Evolutionary conservation across 805 yeast species (phyloP), one percentile per base, ranked within the genome.

Genomic region (Allodekkera sacchari): DNA sequence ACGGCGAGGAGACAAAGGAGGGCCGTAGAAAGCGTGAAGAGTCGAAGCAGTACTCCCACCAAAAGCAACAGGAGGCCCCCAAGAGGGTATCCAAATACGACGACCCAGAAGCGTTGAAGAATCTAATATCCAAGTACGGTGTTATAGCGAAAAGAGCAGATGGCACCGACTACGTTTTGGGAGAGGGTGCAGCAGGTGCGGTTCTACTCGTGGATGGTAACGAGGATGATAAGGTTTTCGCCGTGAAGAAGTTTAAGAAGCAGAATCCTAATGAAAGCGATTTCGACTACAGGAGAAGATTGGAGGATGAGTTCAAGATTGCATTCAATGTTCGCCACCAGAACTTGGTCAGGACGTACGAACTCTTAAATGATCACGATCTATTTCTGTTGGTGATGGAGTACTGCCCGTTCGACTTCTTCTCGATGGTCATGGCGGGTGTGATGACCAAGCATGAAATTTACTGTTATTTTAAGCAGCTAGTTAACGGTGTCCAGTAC

Each of bases 151-250:
- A n/a, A n/a, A n/a, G n/a, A n/a, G n/a, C n/a, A n/a, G n/a, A n/a
- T n/a, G n/a, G n/a, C n/a, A n/a, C n/a, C n/a, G 32, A 29, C 13
- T 16, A 14, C 16, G 32, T 29, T 10, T 22, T 29, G n/a, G 97
- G 97, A 15, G 76, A 88, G 36, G 97, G 97, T 10, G 96, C 96
- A 2, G 88, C 94, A 16, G 96, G 97, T 2, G 79, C 92, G 1
- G 97, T 88, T n/a, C 71, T 81, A 32, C 80, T 87, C 37, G 72
- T 74, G 36, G 69, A 81, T 32, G 65, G 71, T 19, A 53, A 69
- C 0, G 77, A 77, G 41, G 69, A 73, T 16, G 42, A 36, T 22
- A 67, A 71, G 38, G 53, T 83, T 4, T 85, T 72, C 57, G 97
- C 97, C 0, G 83, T 89, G 33, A 88, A 88, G 59, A 82, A 83